Evolutionary conservation across 2,329 filamentous ascomycete species (phyloP), one percentile per base, ranked within the genome.

Genomic region (Xylariaceae sp.): DNA sequence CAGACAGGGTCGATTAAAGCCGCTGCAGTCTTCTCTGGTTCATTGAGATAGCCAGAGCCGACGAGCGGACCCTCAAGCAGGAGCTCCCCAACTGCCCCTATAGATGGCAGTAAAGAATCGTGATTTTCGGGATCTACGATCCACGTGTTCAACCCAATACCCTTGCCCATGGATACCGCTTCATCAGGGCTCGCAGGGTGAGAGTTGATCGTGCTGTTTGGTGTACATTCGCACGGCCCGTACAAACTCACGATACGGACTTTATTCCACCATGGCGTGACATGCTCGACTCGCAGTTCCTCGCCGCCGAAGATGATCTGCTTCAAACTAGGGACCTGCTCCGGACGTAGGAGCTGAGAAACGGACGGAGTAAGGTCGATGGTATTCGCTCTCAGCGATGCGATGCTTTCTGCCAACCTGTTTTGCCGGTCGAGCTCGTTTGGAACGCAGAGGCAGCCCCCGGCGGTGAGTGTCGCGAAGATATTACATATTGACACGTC

Each of bases 61-160:
- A 47, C 45, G 6, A 28, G 42, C 1, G 45, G 51, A 11, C 54
- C 54, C 40, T 54, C 54, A 9, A 56, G 31, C 1, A 51, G 4
- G 2, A 56, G 51, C n/a, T 56, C 54, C 2, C 51, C 54, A 4
- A 54, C 13, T 2, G 38, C 48, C 17, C 54, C 51, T 1, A 49
- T 28, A 5, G 47, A 45, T 6, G 52, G 16, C 16, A 54, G 16
- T 19, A 18, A 16, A 2, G 41, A 22, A 38, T 53, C 47, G 9
- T 51, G 17, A 17, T 45, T 42, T 9, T 28, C 22, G 22, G 22
- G 44, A 12, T 54, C 48, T 34, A 51, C 51, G 2, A 56, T 14
- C 54, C 54, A 56, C 14, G 44, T 38, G 14, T 45, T 31, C 18
- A 47, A 46, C n/a, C 36, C 31, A 6, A 55, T 16, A 13, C 19